Conservation (phyloP, 345 rosid species). For the Viola odorata region DNA sequence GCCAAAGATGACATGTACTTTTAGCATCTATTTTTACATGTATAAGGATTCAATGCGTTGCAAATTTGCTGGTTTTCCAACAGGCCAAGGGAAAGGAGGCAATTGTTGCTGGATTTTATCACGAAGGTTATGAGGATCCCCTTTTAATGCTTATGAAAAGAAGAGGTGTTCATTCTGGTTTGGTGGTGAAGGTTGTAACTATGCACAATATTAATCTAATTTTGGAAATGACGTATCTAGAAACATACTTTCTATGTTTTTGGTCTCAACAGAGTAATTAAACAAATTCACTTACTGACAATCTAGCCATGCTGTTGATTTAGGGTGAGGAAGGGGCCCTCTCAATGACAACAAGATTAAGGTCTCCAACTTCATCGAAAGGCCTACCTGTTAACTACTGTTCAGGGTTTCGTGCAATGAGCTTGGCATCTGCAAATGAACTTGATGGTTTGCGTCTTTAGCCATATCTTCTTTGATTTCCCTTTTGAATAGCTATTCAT, state of each 20-base stretch:
- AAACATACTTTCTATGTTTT: too few relatives aligned
- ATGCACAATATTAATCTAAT: background rate
- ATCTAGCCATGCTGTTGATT: constrained; percentile 19
- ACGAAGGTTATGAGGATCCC: constrained; percentile 90
- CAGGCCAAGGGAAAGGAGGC: constrained; percentile 90
- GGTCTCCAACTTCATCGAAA: constrained; percentile 62
- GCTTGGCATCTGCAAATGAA: constrained; percentile 54
- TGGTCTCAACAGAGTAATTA: background rate
- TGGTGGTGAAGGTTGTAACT: constrained; percentile 77
- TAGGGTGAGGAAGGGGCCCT: constrained; percentile 98
- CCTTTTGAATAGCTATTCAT: background rate
- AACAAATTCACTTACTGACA: constrained; percentile 1
- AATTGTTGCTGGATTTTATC: constrained; percentile 89
- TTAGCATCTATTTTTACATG: too few relatives aligned
- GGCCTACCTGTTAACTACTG: constrained; percentile 93
- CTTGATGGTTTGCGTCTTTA: constrained; percentile 56
- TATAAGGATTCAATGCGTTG: constrained; percentile 2
- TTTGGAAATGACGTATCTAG: too few relatives aligned
- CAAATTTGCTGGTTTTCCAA: constrained; percentile 6
- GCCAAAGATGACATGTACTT: too few relatives aligned
- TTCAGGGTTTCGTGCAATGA: constrained; percentile 79
- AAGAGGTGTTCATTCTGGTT: constrained; percentile 90
- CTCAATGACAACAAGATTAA: constrained; percentile 85
- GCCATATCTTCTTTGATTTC: background rate
- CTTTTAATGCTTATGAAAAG: constrained; percentile 97